A percentile compares a stretch with the other conserved stretches of the same genome.
phyloP scores from a whole-genome alignment of 2,329 filamentous ascomycete species.

The Emydomyces testavorans region DNA sequence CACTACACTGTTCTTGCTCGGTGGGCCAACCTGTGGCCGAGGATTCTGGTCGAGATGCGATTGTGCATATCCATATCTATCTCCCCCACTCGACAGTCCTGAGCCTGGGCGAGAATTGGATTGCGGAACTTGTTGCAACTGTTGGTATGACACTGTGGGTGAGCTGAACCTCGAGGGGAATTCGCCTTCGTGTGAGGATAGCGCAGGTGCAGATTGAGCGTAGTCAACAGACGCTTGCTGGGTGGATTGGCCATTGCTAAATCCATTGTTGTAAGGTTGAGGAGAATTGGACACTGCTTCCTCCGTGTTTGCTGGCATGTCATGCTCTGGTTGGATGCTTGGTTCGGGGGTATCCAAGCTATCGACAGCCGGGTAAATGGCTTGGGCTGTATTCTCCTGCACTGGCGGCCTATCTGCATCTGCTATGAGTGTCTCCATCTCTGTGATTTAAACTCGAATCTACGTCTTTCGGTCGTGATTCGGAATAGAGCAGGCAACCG shows the following conservation, averaged over 20 bases:
- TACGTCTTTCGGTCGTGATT: no score
- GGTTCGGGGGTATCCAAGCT: constrained; percentile 16
- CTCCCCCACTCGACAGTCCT: constrained; percentile 36
- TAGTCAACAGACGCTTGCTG: constrained; percentile 40
- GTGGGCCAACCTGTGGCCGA: constrained; percentile 27
- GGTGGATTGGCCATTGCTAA: constrained; percentile 37
- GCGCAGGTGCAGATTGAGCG: constrained; percentile 31
- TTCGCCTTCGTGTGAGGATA: constrained; percentile 40
- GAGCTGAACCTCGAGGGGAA: constrained; percentile 31
- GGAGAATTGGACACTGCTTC: constrained; percentile 23
- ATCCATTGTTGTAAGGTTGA: constrained; percentile 26
- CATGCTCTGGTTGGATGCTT: constrained; percentile 20
- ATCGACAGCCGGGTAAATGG: constrained; percentile 14
- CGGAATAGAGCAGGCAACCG: background rate
- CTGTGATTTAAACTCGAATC: background rate
- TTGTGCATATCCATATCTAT: constrained; percentile 39
- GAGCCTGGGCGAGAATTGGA: constrained; percentile 40
- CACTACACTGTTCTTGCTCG: constrained; percentile 57
- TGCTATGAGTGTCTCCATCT: constrained; percentile 15
- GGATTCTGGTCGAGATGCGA: constrained; percentile 40
- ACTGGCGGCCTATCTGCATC: constrained; percentile 13
- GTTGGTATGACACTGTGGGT: constrained; percentile 34
- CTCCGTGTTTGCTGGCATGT: constrained; percentile 28
- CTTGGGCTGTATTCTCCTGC: constrained; percentile 12
- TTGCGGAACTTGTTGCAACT: constrained; percentile 25